phyloP scores from a whole-genome alignment of 2,329 filamentous ascomycete species.

The Aspergillus fischeri region DNA sequence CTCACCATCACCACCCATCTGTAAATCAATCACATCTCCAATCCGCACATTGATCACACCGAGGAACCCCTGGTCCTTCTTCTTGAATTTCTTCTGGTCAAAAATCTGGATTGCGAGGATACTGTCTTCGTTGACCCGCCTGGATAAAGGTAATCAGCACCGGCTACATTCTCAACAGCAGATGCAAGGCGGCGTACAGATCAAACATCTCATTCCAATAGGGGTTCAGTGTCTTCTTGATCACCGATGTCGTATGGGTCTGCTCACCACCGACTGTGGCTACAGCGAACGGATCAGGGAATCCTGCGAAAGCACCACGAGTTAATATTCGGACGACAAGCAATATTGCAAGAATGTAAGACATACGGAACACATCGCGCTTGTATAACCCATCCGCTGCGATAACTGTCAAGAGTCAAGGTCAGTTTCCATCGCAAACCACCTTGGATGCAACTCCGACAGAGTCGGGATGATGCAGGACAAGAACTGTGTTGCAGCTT shows the following conservation, averaged over 20 bases:
- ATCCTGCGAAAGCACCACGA: slow-evolving; percentile 56
- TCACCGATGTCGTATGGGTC: slow-evolving; percentile 95
- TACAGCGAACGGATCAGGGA: slow-evolving; percentile 96
- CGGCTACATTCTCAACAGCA: neutral
- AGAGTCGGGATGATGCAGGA: slow-evolving; percentile 1
- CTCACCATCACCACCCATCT: slow-evolving; percentile 85
- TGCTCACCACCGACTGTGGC: slow-evolving; percentile 97
- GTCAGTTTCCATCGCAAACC: slow-evolving; percentile 19
- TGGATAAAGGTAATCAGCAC: slow-evolving; percentile 38
- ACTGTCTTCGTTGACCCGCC: slow-evolving; percentile 87
- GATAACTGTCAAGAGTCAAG: slow-evolving; percentile 67
- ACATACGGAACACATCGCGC: slow-evolving; percentile 96
- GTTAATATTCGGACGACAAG: neutral
- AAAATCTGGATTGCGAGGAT: slow-evolving; percentile 98
- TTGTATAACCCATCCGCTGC: slow-evolving; percentile 98
- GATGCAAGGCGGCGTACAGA: slow-evolving; percentile 60
- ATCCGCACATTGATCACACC: slow-evolving; percentile 97
- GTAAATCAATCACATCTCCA: slow-evolving; percentile 88
- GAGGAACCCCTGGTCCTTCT: slow-evolving; percentile 98
- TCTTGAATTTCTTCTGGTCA: slow-evolving; percentile 99
- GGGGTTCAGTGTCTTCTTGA: slow-evolving; percentile 96
- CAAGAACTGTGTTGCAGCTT: slow-evolving; percentile 29
- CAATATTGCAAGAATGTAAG: neutral
- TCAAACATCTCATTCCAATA: slow-evolving; percentile 99
- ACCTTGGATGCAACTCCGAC: neutral